Evolutionary conservation across 805 yeast genomes (phyloP).

Genomic region (Candida patagonica): DNA sequence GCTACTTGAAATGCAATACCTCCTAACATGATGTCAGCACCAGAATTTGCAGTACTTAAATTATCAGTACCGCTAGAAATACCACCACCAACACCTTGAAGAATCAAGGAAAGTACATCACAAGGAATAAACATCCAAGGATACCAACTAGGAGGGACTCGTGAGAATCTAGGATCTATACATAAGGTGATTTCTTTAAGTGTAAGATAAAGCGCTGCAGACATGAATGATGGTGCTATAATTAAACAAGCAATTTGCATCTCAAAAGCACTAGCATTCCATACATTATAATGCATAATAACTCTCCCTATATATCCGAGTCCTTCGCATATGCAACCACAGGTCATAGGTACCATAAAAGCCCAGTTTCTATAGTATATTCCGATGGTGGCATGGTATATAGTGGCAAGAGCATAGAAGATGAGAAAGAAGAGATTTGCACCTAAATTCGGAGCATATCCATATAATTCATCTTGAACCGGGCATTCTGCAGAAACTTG

Average conservation of each 20-base stretch:
- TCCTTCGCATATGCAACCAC: slow-evolving; percentile 52
- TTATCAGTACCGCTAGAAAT: slow-evolving; percentile 44
- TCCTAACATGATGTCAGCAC: slow-evolving; percentile 64
- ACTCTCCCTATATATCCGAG: slow-evolving; percentile 60
- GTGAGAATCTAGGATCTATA: slow-evolving; percentile 47
- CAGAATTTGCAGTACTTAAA: slow-evolving; percentile 30
- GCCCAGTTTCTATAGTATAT: slow-evolving; percentile 49
- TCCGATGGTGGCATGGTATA: slow-evolving; percentile 36
- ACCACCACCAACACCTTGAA: slow-evolving; percentile 77
- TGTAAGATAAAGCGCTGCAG: slow-evolving; percentile 74
- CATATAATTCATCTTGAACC: too few species aligned
- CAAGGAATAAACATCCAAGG: slow-evolving; percentile 55
- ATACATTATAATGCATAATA: slow-evolving; percentile 32
- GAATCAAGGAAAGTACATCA: slow-evolving; percentile 52
- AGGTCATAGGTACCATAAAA: slow-evolving; percentile 49
- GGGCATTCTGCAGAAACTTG: too few species aligned
- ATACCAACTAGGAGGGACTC: slow-evolving; percentile 47
- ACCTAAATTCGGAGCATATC: slow-evolving; percentile 2
- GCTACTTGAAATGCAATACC: slow-evolving; percentile 72
- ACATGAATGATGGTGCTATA: slow-evolving; percentile 71
- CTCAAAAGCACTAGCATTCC: slow-evolving; percentile 36
- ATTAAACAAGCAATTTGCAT: slow-evolving; percentile 63
- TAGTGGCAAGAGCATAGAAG: slow-evolving; percentile 42
- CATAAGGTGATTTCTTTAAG: slow-evolving; percentile 59
- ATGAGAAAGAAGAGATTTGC: slow-evolving; percentile 52